Percentiles rank a stretch among this genome's conserved stretches.
Conservation (phyloP, 768 basidiomycete genomes). For the Tulasnella sp. region DNA sequence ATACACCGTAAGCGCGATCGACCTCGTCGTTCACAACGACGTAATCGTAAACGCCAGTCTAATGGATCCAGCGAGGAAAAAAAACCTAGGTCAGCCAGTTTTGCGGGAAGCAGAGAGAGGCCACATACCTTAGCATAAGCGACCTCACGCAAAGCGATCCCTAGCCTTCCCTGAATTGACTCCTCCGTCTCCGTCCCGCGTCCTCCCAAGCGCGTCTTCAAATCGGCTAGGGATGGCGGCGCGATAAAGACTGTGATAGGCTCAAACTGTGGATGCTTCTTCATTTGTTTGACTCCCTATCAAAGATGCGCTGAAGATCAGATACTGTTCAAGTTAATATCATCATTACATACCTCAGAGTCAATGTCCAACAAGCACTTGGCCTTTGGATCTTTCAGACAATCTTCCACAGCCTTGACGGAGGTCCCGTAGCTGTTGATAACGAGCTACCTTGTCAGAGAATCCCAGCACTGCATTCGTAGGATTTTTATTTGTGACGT, state of each 20-base stretch:
- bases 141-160: conserved; percentile 33
- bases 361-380: conserved; percentile 41
- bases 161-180: conserved; percentile 28
- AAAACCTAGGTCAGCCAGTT: neutral
- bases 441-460: neutral
- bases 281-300: conserved; percentile 35
- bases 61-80: neutral
- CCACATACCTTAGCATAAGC: conserved; percentile 30
- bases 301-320: neutral
- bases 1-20: conserved; percentile 32
- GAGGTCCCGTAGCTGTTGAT: conserved; percentile 32
- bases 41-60: conserved; percentile 27
- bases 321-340: neutral
- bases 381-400: conserved; percentile 25
- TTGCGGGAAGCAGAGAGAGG: neutral
- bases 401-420: conserved; percentile 32
- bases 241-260: conserved; percentile 38
- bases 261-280: conserved; percentile 31
- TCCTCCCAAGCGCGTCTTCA: conserved; percentile 30
- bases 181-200: conserved; percentile 35
- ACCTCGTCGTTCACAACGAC: conserved; percentile 38
- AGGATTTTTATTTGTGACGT: neutral
- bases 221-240: conserved; percentile 31
- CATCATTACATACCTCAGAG: conserved; percentile 28
- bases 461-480: too few species aligned